A percentile compares a stretch with the other conserved stretches of the same genome.
Conservation (phyloP, 345 rosid species). For the Anacardium occidentale region DNA sequence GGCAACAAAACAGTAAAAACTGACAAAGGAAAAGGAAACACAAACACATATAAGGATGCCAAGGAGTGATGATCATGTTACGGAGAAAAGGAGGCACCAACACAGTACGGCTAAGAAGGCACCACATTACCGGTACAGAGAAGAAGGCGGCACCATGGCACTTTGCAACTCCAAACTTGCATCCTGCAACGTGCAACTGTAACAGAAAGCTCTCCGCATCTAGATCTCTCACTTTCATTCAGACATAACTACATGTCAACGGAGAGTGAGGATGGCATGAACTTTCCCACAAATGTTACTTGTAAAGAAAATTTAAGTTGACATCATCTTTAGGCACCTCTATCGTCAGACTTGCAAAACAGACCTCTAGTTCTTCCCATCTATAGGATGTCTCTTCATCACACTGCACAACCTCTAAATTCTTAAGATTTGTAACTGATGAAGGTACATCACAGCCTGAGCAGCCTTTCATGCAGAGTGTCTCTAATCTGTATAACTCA, state of each 20-base stretch:
- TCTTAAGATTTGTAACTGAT: conserved; percentile 19
- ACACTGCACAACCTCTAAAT: conserved; percentile 39
- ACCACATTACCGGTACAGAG: too few species aligned
- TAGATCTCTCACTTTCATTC: background rate
- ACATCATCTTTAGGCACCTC: background rate
- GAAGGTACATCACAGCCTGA: conserved; percentile 32
- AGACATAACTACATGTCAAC: background rate
- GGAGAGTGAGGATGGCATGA: background rate
- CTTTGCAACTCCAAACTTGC: too few species aligned
- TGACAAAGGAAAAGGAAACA: too few species aligned
- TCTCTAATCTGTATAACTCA: conserved; percentile 35
- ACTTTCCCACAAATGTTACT: background rate
- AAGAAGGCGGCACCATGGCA: too few species aligned
- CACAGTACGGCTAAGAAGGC: too few species aligned
- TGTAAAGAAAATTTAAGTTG: conserved; percentile 18
- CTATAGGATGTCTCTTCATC: conserved; percentile 39
- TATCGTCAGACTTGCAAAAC: conserved; percentile 6
- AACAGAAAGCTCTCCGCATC: too few species aligned
- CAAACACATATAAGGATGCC: too few species aligned
- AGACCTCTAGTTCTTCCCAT: conserved; percentile 34
- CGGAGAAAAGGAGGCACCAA: too few species aligned
- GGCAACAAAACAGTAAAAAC: too few species aligned
- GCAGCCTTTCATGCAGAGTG: conserved; percentile 47
- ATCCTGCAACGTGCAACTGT: too few species aligned
- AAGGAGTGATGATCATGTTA: too few species aligned